phyloP scores from a whole-genome alignment of 2,329 filamentous ascomycete genomes.

The Alternaria metachromatica region DNA sequence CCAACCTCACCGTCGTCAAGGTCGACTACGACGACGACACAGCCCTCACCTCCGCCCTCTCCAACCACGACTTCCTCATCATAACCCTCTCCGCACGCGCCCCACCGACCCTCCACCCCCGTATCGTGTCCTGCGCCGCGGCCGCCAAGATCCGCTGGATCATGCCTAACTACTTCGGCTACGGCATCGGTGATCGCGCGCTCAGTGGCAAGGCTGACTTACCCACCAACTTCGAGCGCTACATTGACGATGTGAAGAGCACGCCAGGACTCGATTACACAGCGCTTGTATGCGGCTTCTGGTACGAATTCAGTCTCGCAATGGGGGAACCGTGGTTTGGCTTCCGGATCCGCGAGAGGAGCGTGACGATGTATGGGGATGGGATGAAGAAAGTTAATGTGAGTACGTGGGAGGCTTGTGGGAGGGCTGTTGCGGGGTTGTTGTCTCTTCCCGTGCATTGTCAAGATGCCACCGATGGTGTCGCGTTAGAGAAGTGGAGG shows the following conservation, averaged over 20 bases:
- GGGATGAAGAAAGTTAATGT: constrained; percentile 49
- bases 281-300: constrained; percentile 33
- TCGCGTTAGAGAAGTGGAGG: constrained; percentile 10
- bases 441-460: constrained; percentile 47
- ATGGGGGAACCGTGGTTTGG: constrained; percentile 38
- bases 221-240: neutral
- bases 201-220: neutral
- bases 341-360: constrained; percentile 46
- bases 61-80: neutral
- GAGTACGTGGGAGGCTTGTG: constrained; percentile 61
- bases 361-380: constrained; percentile 35
- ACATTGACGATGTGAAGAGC: constrained; percentile 15
- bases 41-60: neutral
- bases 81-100: neutral
- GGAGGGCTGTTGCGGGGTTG: constrained; percentile 53
- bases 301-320: constrained; percentile 51
- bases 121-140: neutral
- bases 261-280: constrained; percentile 7
- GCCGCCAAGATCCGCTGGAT: neutral
- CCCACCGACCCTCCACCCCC: neutral
- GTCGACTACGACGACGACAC: neutral
- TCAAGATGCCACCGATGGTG: neutral
- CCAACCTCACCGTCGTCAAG: neutral
- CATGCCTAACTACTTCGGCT: neutral
- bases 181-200: neutral